phyloP scores from a whole-genome alignment of 768 basidiomycete genomes.

The Mrakia gelida region DNA sequence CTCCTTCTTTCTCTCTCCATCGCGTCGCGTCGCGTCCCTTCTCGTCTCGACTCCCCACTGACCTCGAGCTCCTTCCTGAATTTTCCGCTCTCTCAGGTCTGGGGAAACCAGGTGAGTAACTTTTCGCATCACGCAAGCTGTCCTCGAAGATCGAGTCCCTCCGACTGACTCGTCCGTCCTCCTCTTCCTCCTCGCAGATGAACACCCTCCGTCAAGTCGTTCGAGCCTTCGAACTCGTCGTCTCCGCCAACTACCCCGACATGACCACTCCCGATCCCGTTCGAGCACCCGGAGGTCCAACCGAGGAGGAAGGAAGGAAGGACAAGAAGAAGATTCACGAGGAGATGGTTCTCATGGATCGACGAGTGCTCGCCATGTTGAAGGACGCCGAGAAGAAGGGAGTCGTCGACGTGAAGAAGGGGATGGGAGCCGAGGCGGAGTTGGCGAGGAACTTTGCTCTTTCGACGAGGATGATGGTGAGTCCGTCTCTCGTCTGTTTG shows the following conservation, averaged over 20 bases:
- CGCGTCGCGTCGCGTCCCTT: background rate
- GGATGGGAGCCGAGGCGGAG: constrained; percentile 21
- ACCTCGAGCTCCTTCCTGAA: background rate
- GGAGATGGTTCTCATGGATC: constrained; percentile 29
- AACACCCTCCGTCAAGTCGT: background rate
- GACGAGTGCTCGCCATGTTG: constrained; percentile 16
- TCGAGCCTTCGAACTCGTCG: constrained; percentile 10
- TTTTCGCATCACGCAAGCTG: too few species aligned
- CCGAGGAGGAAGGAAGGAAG: background rate
- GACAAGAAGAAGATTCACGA: constrained; percentile 10
- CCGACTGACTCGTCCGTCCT: too few species aligned
- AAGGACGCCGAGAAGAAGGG: constrained; percentile 15
- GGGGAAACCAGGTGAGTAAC: background rate
- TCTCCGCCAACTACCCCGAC: constrained; percentile 9
- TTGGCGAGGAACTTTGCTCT: constrained; percentile 23
- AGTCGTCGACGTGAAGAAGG: constrained; percentile 1
- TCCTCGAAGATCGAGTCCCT: too few species aligned
- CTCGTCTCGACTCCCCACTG: background rate
- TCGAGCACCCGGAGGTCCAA: background rate
- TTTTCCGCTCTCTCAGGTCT: background rate
- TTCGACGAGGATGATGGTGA: constrained; percentile 25
- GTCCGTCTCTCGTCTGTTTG: background rate
- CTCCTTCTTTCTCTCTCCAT: background rate
- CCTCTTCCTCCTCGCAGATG: background rate
- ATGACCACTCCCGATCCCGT: constrained; percentile 16